phyloP scores from a whole-genome alignment of 2,329 filamentous ascomycete species.

The Aspergillus sp. region DNA sequence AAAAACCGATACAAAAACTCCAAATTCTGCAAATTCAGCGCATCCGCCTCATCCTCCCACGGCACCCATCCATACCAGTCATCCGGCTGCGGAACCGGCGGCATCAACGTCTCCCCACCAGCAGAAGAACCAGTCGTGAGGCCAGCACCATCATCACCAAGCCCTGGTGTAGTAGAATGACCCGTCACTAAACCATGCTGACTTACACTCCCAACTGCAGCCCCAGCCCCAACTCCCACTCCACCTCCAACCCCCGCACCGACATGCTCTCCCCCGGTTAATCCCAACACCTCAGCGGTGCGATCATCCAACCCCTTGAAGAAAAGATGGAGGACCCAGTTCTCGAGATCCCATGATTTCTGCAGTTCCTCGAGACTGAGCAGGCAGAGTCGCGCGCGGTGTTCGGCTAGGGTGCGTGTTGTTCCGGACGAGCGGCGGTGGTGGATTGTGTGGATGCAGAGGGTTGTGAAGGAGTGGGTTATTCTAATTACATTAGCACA shows the following conservation, averaged over 20 bases:
- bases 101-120: neutral
- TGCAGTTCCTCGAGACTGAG: conserved; percentile 50
- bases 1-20: conserved; percentile 16
- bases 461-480: conserved; percentile 49
- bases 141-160: neutral
- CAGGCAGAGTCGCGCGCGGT: conserved; percentile 50
- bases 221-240: neutral
- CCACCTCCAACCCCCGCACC: neutral
- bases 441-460: conserved; percentile 51
- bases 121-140: neutral
- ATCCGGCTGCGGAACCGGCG: neutral
- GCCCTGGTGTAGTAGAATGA: too few species aligned
- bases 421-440: conserved; percentile 39
- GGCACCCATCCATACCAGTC: conserved; percentile 14
- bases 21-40: conserved; percentile 13
- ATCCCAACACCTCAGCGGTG: conserved; percentile 41
- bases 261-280: conserved; percentile 5
- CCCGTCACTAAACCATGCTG: too few species aligned
- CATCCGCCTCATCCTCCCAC: conserved; percentile 8
- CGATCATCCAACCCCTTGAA: conserved; percentile 50
- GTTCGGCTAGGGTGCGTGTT: conserved; percentile 47
- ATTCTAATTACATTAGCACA: conserved; percentile 28
- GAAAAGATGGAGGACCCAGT: conserved; percentile 51
- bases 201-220: neutral
- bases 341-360: conserved; percentile 51